phyloP scores from a whole-genome alignment of 805 yeast genomes.

The Cyberlindnera nakhonratchasimensis region DNA sequence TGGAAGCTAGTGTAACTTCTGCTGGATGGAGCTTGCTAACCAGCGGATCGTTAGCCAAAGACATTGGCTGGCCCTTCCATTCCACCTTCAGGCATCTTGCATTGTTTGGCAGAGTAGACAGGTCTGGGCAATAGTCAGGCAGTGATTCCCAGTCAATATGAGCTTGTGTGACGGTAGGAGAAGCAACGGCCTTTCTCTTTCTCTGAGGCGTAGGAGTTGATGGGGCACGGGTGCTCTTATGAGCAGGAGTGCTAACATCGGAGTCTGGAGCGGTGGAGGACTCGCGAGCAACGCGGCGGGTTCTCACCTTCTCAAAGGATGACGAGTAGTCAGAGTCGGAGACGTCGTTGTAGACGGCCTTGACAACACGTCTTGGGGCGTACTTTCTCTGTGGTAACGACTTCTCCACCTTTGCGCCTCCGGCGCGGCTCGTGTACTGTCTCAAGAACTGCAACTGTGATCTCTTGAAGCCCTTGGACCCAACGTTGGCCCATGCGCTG shows the following conservation, averaged over 20 bases:
- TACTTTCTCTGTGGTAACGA: constrained; percentile 19
- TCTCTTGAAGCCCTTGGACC: constrained; percentile 41
- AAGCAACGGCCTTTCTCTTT: constrained; percentile 39
- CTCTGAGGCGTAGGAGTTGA: constrained; percentile 31
- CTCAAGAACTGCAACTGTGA: constrained; percentile 50
- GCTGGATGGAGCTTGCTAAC: constrained; percentile 80
- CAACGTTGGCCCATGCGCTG: constrained; percentile 48
- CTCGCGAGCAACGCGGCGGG: constrained; percentile 52
- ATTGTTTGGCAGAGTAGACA: constrained; percentile 62
- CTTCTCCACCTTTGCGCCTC: constrained; percentile 23
- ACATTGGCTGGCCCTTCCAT: constrained; percentile 99
- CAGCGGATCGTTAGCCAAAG: constrained; percentile 74
- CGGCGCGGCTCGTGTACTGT: constrained; percentile 37
- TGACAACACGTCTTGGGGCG: constrained; percentile 26
- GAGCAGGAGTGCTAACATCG: constrained; percentile 26
- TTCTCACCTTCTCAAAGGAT: constrained; percentile 50
- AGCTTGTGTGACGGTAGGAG: constrained; percentile 43
- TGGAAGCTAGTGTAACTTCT: constrained; percentile 80
- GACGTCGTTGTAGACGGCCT: constrained; percentile 22
- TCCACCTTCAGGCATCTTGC: constrained; percentile 78
- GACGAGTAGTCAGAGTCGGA: constrained; percentile 30
- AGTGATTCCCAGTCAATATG: constrained; percentile 62
- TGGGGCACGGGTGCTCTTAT: constrained; percentile 22
- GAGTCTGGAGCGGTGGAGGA: constrained; percentile 28
- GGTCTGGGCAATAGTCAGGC: constrained; percentile 81